A percentile compares a stretch with the other conserved stretches of the same genome.
These are phyloP conservation scores for Solanum commersonii DNA, from an alignment of 257 asterid species.

Conservation along the genomic window DNA sequence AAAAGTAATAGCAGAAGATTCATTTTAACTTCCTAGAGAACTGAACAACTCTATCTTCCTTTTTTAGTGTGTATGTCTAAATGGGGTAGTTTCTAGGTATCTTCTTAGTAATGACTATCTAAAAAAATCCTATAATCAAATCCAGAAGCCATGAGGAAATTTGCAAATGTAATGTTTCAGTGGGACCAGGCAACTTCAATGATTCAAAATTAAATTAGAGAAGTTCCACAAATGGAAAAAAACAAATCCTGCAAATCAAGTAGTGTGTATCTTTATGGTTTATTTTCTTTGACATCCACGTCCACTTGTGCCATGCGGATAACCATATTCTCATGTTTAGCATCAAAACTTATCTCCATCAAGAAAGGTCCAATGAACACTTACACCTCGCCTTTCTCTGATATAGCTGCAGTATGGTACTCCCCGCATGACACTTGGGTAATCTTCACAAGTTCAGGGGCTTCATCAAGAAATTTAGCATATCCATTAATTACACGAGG, in stretches of 20 bases:
- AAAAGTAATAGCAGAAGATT: background rate
- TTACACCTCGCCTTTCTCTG: slow-evolving; percentile 97
- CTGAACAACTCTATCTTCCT: background rate
- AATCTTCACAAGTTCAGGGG: slow-evolving; percentile 96
- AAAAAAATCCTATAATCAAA: background rate
- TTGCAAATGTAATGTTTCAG: background rate
- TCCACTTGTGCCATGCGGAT: slow-evolving; percentile 21
- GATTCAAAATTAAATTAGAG: background rate
- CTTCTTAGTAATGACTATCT: background rate
- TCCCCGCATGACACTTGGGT: slow-evolving; percentile 88
- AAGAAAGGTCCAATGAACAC: slow-evolving; percentile 49
- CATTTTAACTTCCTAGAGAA: background rate
- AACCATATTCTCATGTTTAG: slow-evolving; percentile 29
- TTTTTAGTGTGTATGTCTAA: background rate
- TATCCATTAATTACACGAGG: slow-evolving; percentile 67
- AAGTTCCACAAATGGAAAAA: background rate
- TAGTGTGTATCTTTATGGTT: background rate
- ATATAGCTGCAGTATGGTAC: slow-evolving; percentile 87
- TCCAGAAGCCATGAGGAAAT: background rate
- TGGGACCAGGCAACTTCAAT: background rate
- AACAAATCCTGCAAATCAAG: background rate
- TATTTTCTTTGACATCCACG: slow-evolving; percentile 1
- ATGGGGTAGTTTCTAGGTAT: background rate
- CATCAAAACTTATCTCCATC: slow-evolving; percentile 21
- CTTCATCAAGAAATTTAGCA: slow-evolving; percentile 86